Evolutionary conservation across 2,329 filamentous ascomycete species (phyloP), one percentile per base, ranked within the genome.

Genomic region (Plectosphaerella sp.): DNA sequence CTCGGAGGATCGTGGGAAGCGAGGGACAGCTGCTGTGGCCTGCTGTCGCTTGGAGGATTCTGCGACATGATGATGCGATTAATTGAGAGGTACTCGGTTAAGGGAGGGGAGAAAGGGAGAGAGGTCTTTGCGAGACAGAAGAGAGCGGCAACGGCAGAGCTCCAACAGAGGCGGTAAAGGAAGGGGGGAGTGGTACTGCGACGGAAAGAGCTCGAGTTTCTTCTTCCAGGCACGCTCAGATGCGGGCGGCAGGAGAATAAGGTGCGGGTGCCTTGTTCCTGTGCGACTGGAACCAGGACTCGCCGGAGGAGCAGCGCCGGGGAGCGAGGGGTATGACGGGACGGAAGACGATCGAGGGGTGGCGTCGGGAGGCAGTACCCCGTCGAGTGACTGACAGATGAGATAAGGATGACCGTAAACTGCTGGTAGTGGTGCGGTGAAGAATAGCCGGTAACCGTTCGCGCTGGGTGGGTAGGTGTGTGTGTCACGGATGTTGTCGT

Each of bases 11-110:
- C 16, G 54, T 49, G 12, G 43, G 33, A 45, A 43, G 54, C 48
- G 55, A 48, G 28, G 54, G 43, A 35, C 20, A 7, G 28, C 28
- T 5, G 28, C 24, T 12, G 42, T 16, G 10, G 33, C 43, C 15
- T 33, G 28, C 28, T 45, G 9, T 37, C 28, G 42, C 33, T n/a
- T 20, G 37, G 16, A 28, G 49, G 25, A 41, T 52, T 35, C 48
- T 56, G 54, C 20, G 50, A 41, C 54, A 54, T 56, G 52, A 52
- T 51, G 52, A 47, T 46, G 41, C 41, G 47, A 47, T 53, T 45
- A 54, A 47, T 43, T 20, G 41, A 16, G 6, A 8, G 41, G 10
- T 18, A 5, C 41, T 16, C 18, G 28, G 11, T 7, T 5, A 22
- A 12, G 28, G 11, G 28, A 33, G 28, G 28, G 28, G 11, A 33